Evolutionary conservation across 768 basidiomycete species (phyloP).

Genomic region (Leucosporidium yakuticum): DNA sequence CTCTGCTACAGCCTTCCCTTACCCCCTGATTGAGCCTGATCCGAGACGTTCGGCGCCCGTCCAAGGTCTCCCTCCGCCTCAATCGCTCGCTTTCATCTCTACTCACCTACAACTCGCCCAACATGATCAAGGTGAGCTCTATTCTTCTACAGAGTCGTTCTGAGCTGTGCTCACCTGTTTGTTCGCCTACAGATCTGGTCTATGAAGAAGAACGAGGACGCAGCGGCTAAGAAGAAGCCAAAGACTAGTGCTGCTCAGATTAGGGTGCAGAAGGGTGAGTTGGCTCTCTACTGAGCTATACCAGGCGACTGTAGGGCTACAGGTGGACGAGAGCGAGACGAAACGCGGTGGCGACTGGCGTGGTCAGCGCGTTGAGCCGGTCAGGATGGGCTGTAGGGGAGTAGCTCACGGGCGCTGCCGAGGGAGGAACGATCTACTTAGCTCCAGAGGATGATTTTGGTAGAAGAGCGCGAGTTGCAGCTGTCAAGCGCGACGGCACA

Average conservation of each 20-base stretch:
- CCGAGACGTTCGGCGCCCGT: background rate
- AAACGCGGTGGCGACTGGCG: background rate
- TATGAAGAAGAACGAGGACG: slow-evolving; percentile 99
- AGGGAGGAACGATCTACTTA: background rate
- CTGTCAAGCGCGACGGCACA: background rate
- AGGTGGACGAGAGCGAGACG: background rate
- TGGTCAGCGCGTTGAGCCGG: slow-evolving; percentile 2
- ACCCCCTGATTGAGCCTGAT: background rate
- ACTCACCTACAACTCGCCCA: slow-evolving; percentile 5
- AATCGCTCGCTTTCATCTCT: background rate
- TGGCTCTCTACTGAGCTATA: background rate
- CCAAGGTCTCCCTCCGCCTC: background rate
- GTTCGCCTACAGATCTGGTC: slow-evolving; percentile 75
- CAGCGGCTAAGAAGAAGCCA: slow-evolving; percentile 93
- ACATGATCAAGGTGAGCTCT: slow-evolving; percentile 27
- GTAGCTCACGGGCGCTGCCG: background rate
- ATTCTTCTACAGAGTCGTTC: background rate
- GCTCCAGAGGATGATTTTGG: background rate
- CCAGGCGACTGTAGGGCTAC: background rate
- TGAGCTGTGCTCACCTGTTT: background rate
- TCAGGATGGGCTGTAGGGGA: background rate
- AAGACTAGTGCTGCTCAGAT: slow-evolving; percentile 98
- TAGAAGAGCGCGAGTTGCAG: background rate
- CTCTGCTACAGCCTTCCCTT: background rate
- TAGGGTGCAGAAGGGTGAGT: slow-evolving; percentile 94